A percentile compares a stretch with the other conserved stretches of the same genome.
Evolutionary conservation across 2,329 filamentous ascomycete species (phyloP).

Genomic region (Daldinia sp.): DNA sequence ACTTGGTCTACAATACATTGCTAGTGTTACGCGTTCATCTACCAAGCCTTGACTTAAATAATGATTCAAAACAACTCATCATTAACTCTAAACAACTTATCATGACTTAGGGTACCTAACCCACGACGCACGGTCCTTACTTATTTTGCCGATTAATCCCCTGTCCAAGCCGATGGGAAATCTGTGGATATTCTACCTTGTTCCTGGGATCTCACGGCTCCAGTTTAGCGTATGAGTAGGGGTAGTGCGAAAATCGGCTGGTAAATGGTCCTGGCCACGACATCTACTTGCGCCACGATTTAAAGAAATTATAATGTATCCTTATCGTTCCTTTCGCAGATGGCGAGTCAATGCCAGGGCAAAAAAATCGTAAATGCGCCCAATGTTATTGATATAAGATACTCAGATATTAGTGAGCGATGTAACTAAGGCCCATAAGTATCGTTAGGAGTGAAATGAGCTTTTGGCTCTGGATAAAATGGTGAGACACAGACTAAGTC

Average conservation of each 20-base stretch:
- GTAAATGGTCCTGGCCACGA: not conserved
- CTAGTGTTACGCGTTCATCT: not conserved
- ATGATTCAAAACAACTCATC: not conserved
- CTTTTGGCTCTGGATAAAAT: not conserved
- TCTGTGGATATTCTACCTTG: not conserved
- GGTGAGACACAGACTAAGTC: not conserved
- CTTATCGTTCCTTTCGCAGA: not conserved
- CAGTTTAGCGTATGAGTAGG: not conserved
- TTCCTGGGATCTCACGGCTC: not conserved
- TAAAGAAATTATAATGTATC: not conserved
- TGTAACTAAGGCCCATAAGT: not conserved
- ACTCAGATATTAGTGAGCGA: not conserved
- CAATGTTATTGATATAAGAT: not conserved
- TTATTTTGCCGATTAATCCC: not conserved
- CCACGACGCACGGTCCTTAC: not conserved
- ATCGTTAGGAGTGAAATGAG: not conserved
- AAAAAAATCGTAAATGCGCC: not conserved
- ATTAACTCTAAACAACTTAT: not conserved
- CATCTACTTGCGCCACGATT: not conserved
- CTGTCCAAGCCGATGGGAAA: not conserved
- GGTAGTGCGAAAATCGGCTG: slow-evolving; percentile 7
- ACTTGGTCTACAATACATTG: not conserved
- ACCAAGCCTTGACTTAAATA: not conserved
- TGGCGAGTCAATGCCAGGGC: not conserved
- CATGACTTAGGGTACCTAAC: not conserved